These are phyloP conservation scores for Aspergillus steynii DNA, from an alignment of 495 filamentous ascomycete species.

Conservation along the genomic window DNA sequence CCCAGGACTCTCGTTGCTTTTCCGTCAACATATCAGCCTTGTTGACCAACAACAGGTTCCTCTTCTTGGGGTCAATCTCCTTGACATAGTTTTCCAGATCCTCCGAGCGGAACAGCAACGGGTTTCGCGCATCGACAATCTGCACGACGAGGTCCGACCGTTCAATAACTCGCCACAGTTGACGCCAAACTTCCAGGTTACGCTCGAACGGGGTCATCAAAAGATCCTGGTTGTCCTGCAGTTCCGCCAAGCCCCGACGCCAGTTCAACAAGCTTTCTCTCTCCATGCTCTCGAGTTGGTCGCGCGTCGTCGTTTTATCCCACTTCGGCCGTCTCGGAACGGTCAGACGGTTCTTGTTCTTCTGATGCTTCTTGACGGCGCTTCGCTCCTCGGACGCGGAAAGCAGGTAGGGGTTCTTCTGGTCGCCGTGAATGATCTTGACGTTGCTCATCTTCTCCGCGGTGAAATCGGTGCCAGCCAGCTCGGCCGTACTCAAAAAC, in stretches of 20 bases:
- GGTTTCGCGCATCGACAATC: constrained; percentile 97
- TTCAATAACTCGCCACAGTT: constrained; percentile 98
- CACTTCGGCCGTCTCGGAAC: constrained; percentile 89
- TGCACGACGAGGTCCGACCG: constrained; percentile 94
- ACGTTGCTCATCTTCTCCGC: constrained; percentile 98
- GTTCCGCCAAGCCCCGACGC: constrained; percentile 85
- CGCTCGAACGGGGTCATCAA: constrained; percentile 98
- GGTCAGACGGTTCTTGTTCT: constrained; percentile 74
- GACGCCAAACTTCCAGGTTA: constrained; percentile 97
- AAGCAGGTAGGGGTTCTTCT: constrained; percentile 92
- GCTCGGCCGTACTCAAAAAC: constrained; percentile 81
- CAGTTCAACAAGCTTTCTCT: constrained; percentile 80
- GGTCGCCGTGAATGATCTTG: constrained; percentile 94
- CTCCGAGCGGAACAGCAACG: constrained; percentile 88
- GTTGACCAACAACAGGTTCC: constrained; percentile 92
- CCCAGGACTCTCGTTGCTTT: constrained; percentile 83
- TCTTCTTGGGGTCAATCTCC: constrained; percentile 83
- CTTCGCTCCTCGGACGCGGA: constrained; percentile 82
- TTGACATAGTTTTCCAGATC: constrained; percentile 94
- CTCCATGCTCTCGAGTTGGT: constrained; percentile 78
- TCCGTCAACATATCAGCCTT: constrained; percentile 99
- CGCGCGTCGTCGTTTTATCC: constrained; percentile 79
- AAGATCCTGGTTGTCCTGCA: constrained; percentile 90
- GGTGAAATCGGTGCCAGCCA: constrained; percentile 97
- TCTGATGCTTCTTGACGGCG: constrained; percentile 74